Evolutionary conservation across 163 green algal species (phyloP), one percentile per base, ranked within the genome.

Genomic region (Picocystis sp.): DNA sequence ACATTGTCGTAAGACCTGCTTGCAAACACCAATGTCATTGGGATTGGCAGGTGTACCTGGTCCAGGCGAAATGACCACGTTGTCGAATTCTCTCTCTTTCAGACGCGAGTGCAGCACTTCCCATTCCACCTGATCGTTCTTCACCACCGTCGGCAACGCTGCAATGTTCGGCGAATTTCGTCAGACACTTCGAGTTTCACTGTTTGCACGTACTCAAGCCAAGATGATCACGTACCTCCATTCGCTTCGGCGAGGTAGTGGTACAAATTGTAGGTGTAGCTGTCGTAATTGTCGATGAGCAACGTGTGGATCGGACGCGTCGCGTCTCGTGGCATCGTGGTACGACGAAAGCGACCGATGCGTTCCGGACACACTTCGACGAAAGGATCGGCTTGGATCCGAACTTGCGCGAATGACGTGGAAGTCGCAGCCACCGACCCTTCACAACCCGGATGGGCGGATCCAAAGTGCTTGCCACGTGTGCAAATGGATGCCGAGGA

Each of bases 281-380:
- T 85, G 47, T 97, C 87, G 58, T 94, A 95, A 49, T 96, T 97
- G 59, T 97, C 87, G 17, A 97, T 79, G 12, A 97, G 63, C 34
- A 96, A 68, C 0, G 75, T 86, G 29, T 38, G 29, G 29, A 38
- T 38, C 29, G 29, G 29, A 38, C n/a, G n/a, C n/a, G n/a, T n/a
- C n/a, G n/a, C n/a, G n/a, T n/a, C n/a, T n/a, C 29, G 29, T 38
- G 29, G 29, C 29, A 38, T 38, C 29, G 3, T 38, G 29, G 5
- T 3, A 11, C 29, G 29, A 11, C 8, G 29, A 3, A 11, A 8
- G 5, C 29, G 8, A 38, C 8, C 29, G 5, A 38, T 11, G 29
- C 29, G 29, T 11, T 38, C 29, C 29, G 5, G 29, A 38, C 29
- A 8, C 29, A 38, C 5, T 38, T 3, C 29, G 29, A 38, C 29